Percentiles rank a stretch among this genome's conserved stretches.
These are phyloP conservation scores for Cystobasidium tubakii DNA, from an alignment of 768 basidiomycete species.

Conservation along the genomic window DNA sequence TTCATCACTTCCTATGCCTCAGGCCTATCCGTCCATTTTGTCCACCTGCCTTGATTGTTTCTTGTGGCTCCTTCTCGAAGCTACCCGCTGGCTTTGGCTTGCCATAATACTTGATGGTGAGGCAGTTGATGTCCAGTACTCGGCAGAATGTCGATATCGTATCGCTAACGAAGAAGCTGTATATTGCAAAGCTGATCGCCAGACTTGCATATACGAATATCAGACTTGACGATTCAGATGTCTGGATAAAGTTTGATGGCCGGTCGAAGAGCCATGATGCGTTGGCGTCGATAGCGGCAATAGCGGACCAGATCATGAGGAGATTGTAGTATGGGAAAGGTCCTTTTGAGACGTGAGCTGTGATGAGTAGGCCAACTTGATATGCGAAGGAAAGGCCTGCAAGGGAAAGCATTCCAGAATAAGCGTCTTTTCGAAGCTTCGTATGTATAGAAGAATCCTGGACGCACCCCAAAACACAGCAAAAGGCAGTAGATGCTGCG, in stretches of 20 bases:
- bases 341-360: slow-evolving; percentile 79
- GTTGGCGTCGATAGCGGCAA: slow-evolving; percentile 78
- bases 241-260: slow-evolving; percentile 57
- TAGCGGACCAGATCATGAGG: slow-evolving; percentile 73
- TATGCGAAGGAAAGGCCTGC: slow-evolving; percentile 51
- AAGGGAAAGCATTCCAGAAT: background rate
- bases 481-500: slow-evolving; percentile 76
- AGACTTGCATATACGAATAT: slow-evolving; percentile 39
- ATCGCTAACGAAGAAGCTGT: slow-evolving; percentile 65
- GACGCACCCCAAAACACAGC: slow-evolving; percentile 74
- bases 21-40: slow-evolving; percentile 5
- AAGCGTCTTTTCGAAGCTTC: background rate
- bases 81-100: slow-evolving; percentile 12
- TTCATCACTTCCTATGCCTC: slow-evolving; percentile 9
- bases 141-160: slow-evolving; percentile 79
- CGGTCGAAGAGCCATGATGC: slow-evolving; percentile 57
- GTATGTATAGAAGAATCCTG: too few species aligned
- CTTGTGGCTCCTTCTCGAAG: slow-evolving; percentile 34
- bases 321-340: slow-evolving; percentile 81
- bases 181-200: slow-evolving; percentile 50
- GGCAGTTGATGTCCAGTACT: slow-evolving; percentile 88
- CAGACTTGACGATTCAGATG: slow-evolving; percentile 25
- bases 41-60: slow-evolving; percentile 1
- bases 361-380: slow-evolving; percentile 81
- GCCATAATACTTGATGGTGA: slow-evolving; percentile 61